Evolutionary conservation across 768 basidiomycete genomes (phyloP), one percentile per base, ranked within the genome.

Genomic region (Leucocoprinus sp.): DNA sequence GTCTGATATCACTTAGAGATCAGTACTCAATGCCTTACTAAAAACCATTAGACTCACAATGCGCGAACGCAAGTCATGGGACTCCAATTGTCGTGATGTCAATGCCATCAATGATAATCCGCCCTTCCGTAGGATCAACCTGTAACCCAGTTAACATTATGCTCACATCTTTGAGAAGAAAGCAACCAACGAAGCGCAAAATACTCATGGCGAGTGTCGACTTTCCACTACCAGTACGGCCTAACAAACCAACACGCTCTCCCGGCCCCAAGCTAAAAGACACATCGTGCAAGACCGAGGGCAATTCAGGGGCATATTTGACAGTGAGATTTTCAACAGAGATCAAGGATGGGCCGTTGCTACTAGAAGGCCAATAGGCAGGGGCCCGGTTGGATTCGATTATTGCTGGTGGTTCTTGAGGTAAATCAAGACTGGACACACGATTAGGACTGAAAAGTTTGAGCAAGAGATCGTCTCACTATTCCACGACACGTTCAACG

Each of bases 401-500:
- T 48, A 84, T 57, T 0, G 81, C 71, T 2, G 88, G 80, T 0
- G 93, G 84, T 57, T 95, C 91, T 60, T 91, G 88, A 0, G 90
- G 90, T 4, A 96, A 71, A 42, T 88, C 77, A 19, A 95, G 64
- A 52, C 70, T 71, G 31, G 5, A 33, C 29, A 36, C 26, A 27
- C 4, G 35, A 19, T 28, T 3, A 19, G 17, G 8, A 38, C 14
- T 9, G 2, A 18, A 6, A 37, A 3, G 9, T 26, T 12, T 28
- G 14, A 1, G 2, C 19, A 1, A 9, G 8, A 8, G 15, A 1
- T 15, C 17, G 15, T 52, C 67, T 52, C 48, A 78, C 67, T 93
- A 95, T 68, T 95, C 92, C 5, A 90, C 80, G 11, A 93, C 74
- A 48, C 93, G 85, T 60, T 97, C 92, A 4, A 95, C 89, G 9